Percentiles rank a stretch among this genome's conserved stretches.
Evolutionary conservation across 2,329 filamentous ascomycete species (phyloP).

Genomic region (Xylogone sp.): DNA sequence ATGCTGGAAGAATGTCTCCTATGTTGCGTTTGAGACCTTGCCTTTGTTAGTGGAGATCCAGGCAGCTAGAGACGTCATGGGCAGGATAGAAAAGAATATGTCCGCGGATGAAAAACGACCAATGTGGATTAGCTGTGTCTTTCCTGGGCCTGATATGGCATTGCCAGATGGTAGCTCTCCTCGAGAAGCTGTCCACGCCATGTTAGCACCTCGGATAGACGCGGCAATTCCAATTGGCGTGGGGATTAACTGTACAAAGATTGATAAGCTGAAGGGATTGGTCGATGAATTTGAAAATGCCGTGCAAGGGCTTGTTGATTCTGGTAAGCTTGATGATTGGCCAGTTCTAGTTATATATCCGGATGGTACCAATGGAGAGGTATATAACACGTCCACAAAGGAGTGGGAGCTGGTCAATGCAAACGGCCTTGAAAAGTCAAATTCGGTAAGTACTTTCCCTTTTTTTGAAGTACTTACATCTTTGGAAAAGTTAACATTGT

Average conservation of each 20-base stretch:
- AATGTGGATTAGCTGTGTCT: constrained; percentile 61
- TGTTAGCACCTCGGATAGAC: constrained; percentile 23
- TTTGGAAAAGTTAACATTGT: too few species aligned
- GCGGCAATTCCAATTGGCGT: constrained; percentile 51
- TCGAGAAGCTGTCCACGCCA: constrained; percentile 36
- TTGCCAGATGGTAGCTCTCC: constrained; percentile 54
- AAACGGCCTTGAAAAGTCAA: neutral
- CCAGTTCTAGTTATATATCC: constrained; percentile 62
- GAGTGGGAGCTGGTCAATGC: constrained; percentile 49
- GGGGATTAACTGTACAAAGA: constrained; percentile 67
- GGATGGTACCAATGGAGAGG: constrained; percentile 64
- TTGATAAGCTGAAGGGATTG: constrained; percentile 55
- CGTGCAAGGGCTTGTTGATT: constrained; percentile 33
- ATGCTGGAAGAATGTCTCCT: constrained; percentile 36
- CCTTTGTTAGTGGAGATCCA: constrained; percentile 58
- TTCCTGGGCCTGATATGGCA: constrained; percentile 46
- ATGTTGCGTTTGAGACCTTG: constrained; percentile 63
- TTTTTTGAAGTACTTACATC: neutral
- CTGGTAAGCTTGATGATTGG: constrained; percentile 33
- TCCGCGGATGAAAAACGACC: constrained; percentile 1
- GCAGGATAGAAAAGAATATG: neutral
- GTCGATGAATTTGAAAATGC: constrained; percentile 51
- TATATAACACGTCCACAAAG: constrained; percentile 62
- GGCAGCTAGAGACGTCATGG: constrained; percentile 46
- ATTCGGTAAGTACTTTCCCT: neutral